A percentile compares a stretch with the other conserved stretches of the same genome.
Conservation (phyloP, 1,284 basidiomycete genomes). For the Cutaneotrichosporon mucoides region DNA sequence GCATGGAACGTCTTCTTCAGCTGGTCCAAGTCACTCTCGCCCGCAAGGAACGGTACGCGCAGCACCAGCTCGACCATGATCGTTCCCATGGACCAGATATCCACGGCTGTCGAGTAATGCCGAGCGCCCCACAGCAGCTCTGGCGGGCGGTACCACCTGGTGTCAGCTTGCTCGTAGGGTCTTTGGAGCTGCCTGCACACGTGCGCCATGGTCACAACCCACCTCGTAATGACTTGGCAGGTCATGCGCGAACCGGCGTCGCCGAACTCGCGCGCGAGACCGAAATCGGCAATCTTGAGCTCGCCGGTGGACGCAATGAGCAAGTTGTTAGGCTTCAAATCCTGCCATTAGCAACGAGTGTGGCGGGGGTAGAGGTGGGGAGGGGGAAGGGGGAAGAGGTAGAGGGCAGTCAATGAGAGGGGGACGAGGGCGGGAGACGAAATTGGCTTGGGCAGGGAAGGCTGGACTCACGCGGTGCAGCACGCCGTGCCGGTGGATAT, state of each 20-base stretch:
- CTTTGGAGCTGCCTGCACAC: too few species aligned
- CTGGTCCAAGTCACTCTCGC: conserved; percentile 95
- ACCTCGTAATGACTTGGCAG: conserved; percentile 94
- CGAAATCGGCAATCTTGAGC: conserved; percentile 98
- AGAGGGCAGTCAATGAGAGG: too few species aligned
- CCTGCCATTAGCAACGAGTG: conserved; percentile 55
- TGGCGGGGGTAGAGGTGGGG: background rate
- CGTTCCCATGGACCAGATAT: conserved; percentile 98
- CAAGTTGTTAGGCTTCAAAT: conserved; percentile 98
- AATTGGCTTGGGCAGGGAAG: too few species aligned
- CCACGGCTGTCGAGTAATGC: conserved; percentile 96
- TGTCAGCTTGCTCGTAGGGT: conserved; percentile 29
- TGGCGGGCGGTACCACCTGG: conserved; percentile 94
- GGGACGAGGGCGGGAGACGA: too few species aligned
- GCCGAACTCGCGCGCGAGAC: conserved; percentile 86
- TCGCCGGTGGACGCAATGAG: conserved; percentile 85
- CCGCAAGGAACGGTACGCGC: conserved; percentile 84
- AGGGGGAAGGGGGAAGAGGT: background rate
- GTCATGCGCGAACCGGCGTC: conserved; percentile 90
- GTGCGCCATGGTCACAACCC: too few species aligned
- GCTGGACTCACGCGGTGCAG: conserved; percentile 84
- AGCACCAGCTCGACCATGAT: conserved; percentile 91
- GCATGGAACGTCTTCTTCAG: conserved; percentile 91
- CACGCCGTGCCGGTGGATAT: conserved; percentile 91
- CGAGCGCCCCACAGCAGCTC: conserved; percentile 94